Percentiles rank a stretch among this genome's conserved stretches.
Evolutionary conservation across 805 yeast species (phyloP).

Genomic region (Saccharomycopsis sp.): DNA sequence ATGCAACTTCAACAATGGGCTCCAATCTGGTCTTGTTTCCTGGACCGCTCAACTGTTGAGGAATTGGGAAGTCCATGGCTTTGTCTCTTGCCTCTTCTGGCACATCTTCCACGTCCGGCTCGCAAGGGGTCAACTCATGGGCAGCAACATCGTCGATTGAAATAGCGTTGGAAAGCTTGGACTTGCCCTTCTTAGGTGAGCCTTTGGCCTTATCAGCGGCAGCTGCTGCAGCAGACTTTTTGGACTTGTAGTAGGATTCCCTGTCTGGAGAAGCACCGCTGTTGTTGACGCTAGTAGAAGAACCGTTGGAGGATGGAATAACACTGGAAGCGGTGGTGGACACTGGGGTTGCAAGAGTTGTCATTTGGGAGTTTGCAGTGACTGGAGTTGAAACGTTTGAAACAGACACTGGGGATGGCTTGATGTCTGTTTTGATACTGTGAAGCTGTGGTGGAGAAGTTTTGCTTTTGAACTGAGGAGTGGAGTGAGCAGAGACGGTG

Average conservation of each 20-base stretch:
- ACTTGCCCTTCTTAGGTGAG: not conserved
- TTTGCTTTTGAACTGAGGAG: too few species aligned
- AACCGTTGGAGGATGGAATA: constrained; percentile 1
- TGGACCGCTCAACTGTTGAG: too few species aligned
- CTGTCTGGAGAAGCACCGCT: not conserved
- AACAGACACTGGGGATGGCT: not conserved
- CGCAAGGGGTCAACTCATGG: too few species aligned
- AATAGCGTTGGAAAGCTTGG: not conserved
- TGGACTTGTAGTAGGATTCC: too few species aligned
- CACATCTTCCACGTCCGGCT: too few species aligned
- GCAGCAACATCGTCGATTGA: not conserved
- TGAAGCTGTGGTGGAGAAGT: constrained; percentile 1
- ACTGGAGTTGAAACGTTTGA: not conserved
- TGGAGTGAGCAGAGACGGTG: too few species aligned
- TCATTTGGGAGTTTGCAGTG: not conserved
- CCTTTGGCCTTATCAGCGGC: not conserved
- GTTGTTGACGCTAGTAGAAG: not conserved
- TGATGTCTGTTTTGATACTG: constrained; percentile 1
- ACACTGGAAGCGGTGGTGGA: not conserved
- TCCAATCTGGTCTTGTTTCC: constrained; percentile 10
- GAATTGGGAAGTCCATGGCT: too few species aligned
- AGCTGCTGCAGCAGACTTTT: too few species aligned
- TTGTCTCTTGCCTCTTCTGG: too few species aligned
- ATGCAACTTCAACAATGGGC: constrained; percentile 18
- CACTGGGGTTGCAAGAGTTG: constrained; percentile 1